phyloP scores from a whole-genome alignment of 257 asterid species.

The Penstemon barbatus region DNA sequence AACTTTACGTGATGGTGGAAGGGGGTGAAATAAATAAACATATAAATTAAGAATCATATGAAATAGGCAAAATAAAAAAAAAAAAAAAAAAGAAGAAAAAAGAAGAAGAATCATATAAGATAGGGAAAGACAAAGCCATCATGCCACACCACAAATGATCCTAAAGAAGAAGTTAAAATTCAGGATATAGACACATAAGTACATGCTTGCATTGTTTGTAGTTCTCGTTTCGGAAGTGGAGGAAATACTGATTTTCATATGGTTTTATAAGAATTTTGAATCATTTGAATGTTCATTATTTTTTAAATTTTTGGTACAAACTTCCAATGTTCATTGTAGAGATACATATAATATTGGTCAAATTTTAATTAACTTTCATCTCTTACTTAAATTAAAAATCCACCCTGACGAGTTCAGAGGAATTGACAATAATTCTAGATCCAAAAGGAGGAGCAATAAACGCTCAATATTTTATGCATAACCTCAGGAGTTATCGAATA shows the following conservation, averaged over 20 bases:
- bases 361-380: no score
- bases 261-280: neutral
- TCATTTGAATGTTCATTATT: neutral
- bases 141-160: conserved; percentile 28
- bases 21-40: conserved; percentile 19
- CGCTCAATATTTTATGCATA: no score
- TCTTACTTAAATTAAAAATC: no score
- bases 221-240: neutral
- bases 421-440: no score
- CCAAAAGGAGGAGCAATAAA: no score
- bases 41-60: conserved; percentile 3
- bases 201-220: neutral
- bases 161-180: conserved; percentile 30
- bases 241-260: neutral
- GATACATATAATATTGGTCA: no score
- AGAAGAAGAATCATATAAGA: conserved; percentile 17
- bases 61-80: no score
- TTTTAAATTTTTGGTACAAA: no score
- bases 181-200: conserved; percentile 10
- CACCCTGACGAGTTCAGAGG: no score
- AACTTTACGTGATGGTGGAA: conserved; percentile 22
- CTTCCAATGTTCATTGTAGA: no score
- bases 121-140: conserved; percentile 31
- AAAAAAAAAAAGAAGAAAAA: no score
- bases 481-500: no score